Evolutionary conservation across 176 grass and related monocot genomes (phyloP).

Genomic region (Aegilops sharonensis): DNA sequence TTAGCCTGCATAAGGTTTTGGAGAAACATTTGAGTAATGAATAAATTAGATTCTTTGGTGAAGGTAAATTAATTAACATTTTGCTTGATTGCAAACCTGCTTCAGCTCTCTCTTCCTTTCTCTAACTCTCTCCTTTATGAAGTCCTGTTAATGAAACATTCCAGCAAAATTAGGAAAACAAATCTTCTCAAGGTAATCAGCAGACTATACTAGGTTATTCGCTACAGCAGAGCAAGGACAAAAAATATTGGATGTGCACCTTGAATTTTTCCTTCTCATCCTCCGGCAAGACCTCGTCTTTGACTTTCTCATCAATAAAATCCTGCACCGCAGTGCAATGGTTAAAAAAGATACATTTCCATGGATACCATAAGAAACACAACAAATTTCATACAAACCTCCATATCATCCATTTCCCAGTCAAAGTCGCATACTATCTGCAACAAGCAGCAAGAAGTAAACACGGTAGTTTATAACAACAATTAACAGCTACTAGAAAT

Average conservation of each 20-base stretch:
- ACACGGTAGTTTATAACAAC: neutral
- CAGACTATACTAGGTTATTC: neutral
- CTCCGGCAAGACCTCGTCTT: conserved; percentile 62
- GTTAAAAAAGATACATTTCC: conserved; percentile 17
- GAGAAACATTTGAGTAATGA: conserved; percentile 1
- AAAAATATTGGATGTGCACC: conserved; percentile 30
- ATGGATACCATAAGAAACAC: neutral
- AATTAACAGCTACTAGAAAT: conserved; percentile 11
- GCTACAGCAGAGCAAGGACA: neutral
- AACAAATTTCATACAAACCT: conserved; percentile 49
- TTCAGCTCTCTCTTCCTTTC: conserved; percentile 62
- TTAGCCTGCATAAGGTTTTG: conserved; percentile 53
- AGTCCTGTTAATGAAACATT: conserved; percentile 47
- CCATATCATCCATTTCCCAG: conserved; percentile 72
- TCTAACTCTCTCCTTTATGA: conserved; percentile 81
- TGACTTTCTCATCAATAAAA: conserved; percentile 61
- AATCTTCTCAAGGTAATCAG: neutral
- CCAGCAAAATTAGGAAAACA: conserved; percentile 2
- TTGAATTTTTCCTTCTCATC: conserved; percentile 87
- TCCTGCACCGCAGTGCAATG: conserved; percentile 44
- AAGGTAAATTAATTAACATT: conserved; percentile 10
- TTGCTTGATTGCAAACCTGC: conserved; percentile 44
- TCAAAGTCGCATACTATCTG: conserved; percentile 90
- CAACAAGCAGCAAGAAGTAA: conserved; percentile 33
- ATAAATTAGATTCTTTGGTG: neutral